Evolutionary conservation across 2,329 filamentous ascomycete genomes (phyloP), one percentile per base, ranked within the genome.

Genomic region (Phyllosticta citrichinensis): DNA sequence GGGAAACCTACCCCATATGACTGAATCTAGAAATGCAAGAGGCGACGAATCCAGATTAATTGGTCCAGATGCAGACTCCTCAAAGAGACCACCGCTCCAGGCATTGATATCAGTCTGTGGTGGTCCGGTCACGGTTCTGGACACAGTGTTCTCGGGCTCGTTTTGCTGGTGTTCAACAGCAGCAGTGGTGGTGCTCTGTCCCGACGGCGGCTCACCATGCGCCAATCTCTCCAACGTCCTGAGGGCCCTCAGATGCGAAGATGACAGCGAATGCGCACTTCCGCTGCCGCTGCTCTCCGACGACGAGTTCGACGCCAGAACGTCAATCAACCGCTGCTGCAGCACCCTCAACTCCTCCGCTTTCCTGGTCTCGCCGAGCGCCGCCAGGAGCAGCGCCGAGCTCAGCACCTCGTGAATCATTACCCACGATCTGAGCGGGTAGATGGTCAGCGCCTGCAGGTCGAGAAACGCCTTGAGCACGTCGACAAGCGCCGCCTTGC

Each of bases 321-420:
- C 54, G 4, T 56, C n/a, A 6, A 61, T 56, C 8, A 61, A 40
- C 10, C 27, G 52, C 9, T 47, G 25, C 54, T 61, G 58, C 55
- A 53, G 35, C 6, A 25, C 52, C 2, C 11, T 14, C 3, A 61
- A 25, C 5, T 5, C 1, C 0, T 14, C 11, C 5, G 47, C 57
- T 19, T 20, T 56, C 6, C 5, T 52, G 14, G 58, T 61, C 8
- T 61, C 58, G 17, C 58, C 58, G 14, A 61, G 58, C 17, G 52
- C 56, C 1, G 58, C 33, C 8, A 57, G 58, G 10, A 61, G 50
- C 24, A 61, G 54, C 4, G 58, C 58, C 8, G 58, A 61, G 22
- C 58, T 56, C 2, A 61, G 27, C 3, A 54, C 58, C 12, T 61
- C 58, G 30, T 61, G 58, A 19, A 61, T 40, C 19, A 47, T 33